These are phyloP conservation scores for Oropetium thomaeum DNA, from an alignment of 176 grass and related monocot genomes.

Conservation along the genomic window DNA sequence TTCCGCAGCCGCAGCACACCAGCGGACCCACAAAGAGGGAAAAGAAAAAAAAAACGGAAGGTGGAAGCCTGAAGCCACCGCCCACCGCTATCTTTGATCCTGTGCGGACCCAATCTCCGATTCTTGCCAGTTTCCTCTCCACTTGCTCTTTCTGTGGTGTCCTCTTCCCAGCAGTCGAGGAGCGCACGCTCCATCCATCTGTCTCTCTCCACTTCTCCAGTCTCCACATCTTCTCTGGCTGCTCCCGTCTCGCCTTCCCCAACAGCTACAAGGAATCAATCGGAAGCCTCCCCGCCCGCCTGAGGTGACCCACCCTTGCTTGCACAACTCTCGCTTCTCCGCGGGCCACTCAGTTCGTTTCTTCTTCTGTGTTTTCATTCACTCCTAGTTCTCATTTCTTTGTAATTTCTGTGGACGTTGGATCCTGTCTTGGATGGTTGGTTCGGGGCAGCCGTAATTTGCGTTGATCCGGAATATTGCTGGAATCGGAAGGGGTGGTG, in stretches of 20 bases:
- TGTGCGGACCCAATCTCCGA: too few relatives aligned
- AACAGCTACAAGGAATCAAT: background rate
- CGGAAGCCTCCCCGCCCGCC: conserved; percentile 23
- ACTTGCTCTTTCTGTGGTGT: background rate
- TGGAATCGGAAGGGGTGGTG: background rate
- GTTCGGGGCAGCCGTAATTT: background rate
- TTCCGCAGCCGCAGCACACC: conserved; percentile 47
- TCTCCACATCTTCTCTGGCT: background rate
- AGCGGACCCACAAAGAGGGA: too few relatives aligned
- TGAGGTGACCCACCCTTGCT: conserved; percentile 29
- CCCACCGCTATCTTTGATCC: background rate
- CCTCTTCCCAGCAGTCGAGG: conserved; percentile 6
- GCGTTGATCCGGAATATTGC: background rate
- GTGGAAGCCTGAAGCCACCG: too few relatives aligned
- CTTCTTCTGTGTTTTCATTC: background rate
- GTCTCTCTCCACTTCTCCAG: background rate
- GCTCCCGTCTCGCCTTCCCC: background rate
- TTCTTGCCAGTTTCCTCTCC: background rate
- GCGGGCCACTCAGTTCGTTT: conserved; percentile 10
- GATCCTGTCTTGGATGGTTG: conserved; percentile 1
- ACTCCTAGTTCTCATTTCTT: background rate
- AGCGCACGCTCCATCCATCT: background rate
- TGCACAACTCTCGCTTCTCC: conserved; percentile 19
- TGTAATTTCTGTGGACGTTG: background rate
- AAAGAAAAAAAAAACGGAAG: too few relatives aligned